Conservation (phyloP, 202 grass and related monocot genomes). For the Panicum hallii region DNA sequence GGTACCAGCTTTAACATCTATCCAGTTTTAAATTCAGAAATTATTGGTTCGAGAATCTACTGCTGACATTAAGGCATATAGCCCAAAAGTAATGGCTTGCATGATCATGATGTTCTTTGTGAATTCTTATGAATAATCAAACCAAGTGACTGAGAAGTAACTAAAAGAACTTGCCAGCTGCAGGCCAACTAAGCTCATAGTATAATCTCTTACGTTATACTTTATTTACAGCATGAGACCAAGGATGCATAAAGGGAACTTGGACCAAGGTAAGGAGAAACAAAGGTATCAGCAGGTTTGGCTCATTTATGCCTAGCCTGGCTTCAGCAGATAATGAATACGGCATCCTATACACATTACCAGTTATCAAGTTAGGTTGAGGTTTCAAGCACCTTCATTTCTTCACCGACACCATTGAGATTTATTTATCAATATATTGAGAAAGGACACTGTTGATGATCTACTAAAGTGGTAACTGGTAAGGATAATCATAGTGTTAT, state of each 20-base stretch:
- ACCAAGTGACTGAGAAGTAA: neutral
- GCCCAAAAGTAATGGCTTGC: neutral
- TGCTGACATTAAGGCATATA: neutral
- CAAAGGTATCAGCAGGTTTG: neutral
- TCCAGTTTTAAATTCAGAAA: neutral
- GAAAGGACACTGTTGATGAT: neutral
- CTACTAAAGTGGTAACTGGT: neutral
- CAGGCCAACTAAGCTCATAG: neutral
- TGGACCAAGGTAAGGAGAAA: no score
- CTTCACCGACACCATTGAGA: neutral
- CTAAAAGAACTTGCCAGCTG: neutral
- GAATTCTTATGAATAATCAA: neutral
- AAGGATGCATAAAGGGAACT: neutral
- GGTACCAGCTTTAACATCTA: slow-evolving; percentile 4
- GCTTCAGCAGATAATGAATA: neutral
- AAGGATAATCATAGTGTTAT: neutral
- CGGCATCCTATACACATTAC: neutral
- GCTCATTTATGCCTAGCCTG: neutral
- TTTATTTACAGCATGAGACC: neutral
- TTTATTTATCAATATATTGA: neutral
- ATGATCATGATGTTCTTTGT: neutral
- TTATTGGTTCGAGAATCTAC: neutral
- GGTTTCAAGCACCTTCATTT: neutral
- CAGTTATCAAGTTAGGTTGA: neutral
- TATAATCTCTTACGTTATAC: neutral